phyloP scores from a whole-genome alignment of 192 early-diverging fungal genomes.

The Coemansia sp. region DNA sequence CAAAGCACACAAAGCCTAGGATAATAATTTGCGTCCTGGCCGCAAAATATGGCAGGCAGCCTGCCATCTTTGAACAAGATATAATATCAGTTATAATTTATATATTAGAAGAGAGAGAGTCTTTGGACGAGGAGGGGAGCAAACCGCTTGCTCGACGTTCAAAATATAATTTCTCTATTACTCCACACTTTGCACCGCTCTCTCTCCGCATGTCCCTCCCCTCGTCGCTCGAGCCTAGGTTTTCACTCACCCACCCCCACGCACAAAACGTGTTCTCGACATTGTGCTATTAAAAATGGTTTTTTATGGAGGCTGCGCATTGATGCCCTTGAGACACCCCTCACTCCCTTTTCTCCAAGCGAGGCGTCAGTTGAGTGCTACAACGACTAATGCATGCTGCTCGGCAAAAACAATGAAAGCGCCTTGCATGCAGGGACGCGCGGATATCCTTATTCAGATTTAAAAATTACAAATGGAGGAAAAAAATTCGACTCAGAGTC shows the following conservation, averaged over 20 bases:
- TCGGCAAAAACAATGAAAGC: constrained; percentile 1
- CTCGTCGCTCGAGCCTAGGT: no score
- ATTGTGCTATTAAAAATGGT: neutral
- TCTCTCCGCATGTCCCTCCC: neutral
- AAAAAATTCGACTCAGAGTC: constrained; percentile 1
- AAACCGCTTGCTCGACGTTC: neutral
- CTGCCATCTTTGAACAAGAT: neutral
- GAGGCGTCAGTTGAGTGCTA: constrained; percentile 1
- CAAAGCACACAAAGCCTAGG: constrained; percentile 73
- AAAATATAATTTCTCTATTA: neutral
- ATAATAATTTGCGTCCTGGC: constrained; percentile 69
- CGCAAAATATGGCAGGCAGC: constrained; percentile 48
- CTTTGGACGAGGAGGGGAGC: neutral
- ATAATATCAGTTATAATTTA: neutral
- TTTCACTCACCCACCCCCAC: no score
- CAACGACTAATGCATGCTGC: neutral
- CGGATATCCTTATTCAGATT: neutral
- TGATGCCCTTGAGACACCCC: neutral
- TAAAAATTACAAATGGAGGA: neutral
- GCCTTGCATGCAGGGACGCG: constrained; percentile 1
- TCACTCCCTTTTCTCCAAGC: neutral
- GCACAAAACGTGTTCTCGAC: neutral
- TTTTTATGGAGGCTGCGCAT: neutral
- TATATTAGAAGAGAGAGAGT: neutral
- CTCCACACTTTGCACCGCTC: neutral